Conservation (phyloP, 805 yeast genomes). For the Lachancea sp. region DNA sequence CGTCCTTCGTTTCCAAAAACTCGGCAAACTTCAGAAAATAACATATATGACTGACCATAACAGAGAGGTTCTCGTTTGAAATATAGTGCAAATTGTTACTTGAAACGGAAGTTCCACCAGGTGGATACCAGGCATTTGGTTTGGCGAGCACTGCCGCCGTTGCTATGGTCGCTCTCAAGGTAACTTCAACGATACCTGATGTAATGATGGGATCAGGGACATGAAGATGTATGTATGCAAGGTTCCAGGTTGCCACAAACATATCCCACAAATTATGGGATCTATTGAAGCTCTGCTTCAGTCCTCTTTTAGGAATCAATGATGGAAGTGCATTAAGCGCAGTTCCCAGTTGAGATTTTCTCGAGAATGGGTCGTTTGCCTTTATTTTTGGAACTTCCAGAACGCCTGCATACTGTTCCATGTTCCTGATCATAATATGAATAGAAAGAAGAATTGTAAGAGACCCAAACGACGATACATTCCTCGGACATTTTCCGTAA, state of each 20-base stretch:
- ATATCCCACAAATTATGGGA: not conserved
- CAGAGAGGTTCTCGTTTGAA: not conserved
- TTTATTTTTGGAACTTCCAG: not conserved
- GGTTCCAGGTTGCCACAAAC: not conserved
- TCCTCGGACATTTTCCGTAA: not conserved
- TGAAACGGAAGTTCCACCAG: not conserved
- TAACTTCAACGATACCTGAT: not conserved
- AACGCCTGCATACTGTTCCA: not conserved
- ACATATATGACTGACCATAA: not conserved
- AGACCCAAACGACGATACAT: not conserved
- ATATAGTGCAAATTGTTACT: not conserved
- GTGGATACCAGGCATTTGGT: not conserved
- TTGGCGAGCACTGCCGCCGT: not conserved
- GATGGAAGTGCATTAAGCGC: not conserved
- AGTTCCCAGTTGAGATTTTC: not conserved
- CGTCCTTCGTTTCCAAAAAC: not conserved
- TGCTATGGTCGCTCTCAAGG: not conserved
- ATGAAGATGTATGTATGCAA: not conserved
- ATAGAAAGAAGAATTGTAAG: not conserved
- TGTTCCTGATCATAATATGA: not conserved
- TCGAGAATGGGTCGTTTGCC: not conserved
- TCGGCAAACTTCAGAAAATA: not conserved
- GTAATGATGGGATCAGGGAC: not conserved
- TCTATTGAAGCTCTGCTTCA: not conserved
- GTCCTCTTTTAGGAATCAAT: not conserved